Evolutionary conservation across 176 grass and related monocot species (phyloP), one percentile per base, ranked within the genome.

Genomic region (Oryza coarctata): DNA sequence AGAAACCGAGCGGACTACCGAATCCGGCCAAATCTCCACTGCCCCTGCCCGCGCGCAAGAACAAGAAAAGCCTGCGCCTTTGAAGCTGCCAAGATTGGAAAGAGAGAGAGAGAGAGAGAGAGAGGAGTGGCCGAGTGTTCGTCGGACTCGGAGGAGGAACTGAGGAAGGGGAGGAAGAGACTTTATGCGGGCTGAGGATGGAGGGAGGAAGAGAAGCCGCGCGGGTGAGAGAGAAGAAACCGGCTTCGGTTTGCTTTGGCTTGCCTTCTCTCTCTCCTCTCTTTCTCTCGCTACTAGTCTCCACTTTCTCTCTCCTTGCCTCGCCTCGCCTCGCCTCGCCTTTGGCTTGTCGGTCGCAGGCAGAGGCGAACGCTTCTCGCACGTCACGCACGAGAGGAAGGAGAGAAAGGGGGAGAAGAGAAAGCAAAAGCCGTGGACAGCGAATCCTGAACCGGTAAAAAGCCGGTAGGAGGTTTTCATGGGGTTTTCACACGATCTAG

Each of bases 211-310:
- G 64, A 31, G 70, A 0, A 50, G 71, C 36, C 23, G 75, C 68
- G 71, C 52, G 57, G 82, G n/a, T n/a, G 3, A 33, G 30, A 67
- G 18, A 67, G 18, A n/a, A 20, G 83, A 79, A 90, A 79, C 84
- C 62, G 84, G 80, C 75, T 70, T 64, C 80, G 74, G 74, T 86
- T 79, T 74, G 74, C 79, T 73, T 72, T 85, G 50, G 50, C 50
- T 55, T 45, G 43, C 73, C 67, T 41, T 32, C 14, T 50, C 23
- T 57, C 31, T 60, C 41, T 65, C 68, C 49, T 35, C 18, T 55
- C 9, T 71, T 20, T 26, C 30, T 73, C 49, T 70, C 7, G 30
- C 49, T 61, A 60, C 17, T 2, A 7, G 22, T 25, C n/a, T n/a
- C n/a, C n/a, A n/a, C n/a, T n/a, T 60, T 60, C 55, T 60, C 50